phyloP scores from a whole-genome alignment of 768 basidiomycete genomes.

The Flagelloscypha sp. region DNA sequence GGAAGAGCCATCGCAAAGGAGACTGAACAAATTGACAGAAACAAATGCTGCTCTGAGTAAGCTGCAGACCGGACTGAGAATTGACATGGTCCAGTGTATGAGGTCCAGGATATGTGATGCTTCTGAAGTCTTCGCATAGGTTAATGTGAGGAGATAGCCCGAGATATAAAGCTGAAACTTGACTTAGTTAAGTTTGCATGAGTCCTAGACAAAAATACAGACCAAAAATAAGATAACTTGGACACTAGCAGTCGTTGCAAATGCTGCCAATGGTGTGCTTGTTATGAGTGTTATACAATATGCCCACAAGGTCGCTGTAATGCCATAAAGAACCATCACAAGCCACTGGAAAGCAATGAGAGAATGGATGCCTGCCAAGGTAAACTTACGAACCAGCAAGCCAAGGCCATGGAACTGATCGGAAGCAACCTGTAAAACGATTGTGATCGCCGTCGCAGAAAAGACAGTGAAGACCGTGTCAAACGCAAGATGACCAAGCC shows the following conservation, averaged over 20 bases:
- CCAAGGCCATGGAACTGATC: constrained; percentile 65
- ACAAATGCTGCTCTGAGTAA: constrained; percentile 63
- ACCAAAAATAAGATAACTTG: constrained; percentile 68
- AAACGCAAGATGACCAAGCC: constrained; percentile 74
- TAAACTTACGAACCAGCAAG: constrained; percentile 40
- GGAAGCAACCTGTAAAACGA: constrained; percentile 48
- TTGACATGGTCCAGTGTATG: constrained; percentile 61
- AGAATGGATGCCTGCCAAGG: background rate
- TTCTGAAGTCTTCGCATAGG: constrained; percentile 57
- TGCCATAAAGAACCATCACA: constrained; percentile 60
- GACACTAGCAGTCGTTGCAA: constrained; percentile 64
- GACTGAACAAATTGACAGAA: constrained; percentile 70
- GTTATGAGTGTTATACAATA: constrained; percentile 57
- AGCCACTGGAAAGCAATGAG: constrained; percentile 45
- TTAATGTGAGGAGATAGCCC: constrained; percentile 63
- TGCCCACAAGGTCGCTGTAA: constrained; percentile 59
- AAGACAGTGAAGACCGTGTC: constrained; percentile 54
- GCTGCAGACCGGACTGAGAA: constrained; percentile 62
- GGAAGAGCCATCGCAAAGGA: constrained; percentile 54
- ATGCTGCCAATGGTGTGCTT: constrained; percentile 62
- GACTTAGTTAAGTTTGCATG: constrained; percentile 1
- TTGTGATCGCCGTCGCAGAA: constrained; percentile 54
- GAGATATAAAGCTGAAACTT: constrained; percentile 53
- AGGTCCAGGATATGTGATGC: constrained; percentile 48
- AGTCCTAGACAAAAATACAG: constrained; percentile 19